Percentiles rank a stretch among this genome's conserved stretches.
Conservation (phyloP, 805 yeast species). For the Barnettozyma californica region DNA sequence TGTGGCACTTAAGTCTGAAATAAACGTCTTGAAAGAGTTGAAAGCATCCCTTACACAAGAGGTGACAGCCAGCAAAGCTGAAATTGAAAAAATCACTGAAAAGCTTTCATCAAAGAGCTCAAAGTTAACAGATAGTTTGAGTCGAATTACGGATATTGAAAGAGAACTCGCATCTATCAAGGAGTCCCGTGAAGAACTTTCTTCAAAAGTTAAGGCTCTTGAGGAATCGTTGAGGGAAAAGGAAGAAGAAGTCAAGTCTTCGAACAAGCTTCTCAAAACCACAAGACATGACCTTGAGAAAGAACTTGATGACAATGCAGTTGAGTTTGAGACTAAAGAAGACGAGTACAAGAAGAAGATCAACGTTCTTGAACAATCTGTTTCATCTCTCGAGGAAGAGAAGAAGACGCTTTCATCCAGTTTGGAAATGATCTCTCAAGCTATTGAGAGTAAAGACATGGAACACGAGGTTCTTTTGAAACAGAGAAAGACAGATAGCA, state of each 20-base stretch:
- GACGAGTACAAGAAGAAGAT: slow-evolving; percentile 24
- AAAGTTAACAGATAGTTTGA: neutral
- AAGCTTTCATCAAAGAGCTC: neutral
- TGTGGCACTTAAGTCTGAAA: neutral
- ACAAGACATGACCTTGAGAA: slow-evolving; percentile 10
- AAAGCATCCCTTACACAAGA: slow-evolving; percentile 3
- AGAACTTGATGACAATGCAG: slow-evolving; percentile 23
- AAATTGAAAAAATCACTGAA: neutral
- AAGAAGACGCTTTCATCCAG: slow-evolving; percentile 30
- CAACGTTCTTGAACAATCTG: slow-evolving; percentile 22
- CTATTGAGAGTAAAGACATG: slow-evolving; percentile 25
- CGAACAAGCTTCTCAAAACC: neutral
- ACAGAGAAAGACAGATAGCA: slow-evolving; percentile 10
- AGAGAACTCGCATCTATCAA: slow-evolving; percentile 1
- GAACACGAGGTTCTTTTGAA: slow-evolving; percentile 17
- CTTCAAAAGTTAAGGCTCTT: neutral
- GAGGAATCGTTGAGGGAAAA: slow-evolving; percentile 4
- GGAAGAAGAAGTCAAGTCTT: neutral
- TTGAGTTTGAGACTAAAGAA: slow-evolving; percentile 26
- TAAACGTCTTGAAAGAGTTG: neutral
- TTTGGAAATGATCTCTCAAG: slow-evolving; percentile 29
- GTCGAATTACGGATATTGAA: neutral
- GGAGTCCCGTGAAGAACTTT: neutral
- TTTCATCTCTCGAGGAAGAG: slow-evolving; percentile 26
- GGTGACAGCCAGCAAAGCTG: slow-evolving; percentile 1